Conservation (phyloP, 2,329 filamentous ascomycete species). For the Aureobasidium melanogenum region DNA sequence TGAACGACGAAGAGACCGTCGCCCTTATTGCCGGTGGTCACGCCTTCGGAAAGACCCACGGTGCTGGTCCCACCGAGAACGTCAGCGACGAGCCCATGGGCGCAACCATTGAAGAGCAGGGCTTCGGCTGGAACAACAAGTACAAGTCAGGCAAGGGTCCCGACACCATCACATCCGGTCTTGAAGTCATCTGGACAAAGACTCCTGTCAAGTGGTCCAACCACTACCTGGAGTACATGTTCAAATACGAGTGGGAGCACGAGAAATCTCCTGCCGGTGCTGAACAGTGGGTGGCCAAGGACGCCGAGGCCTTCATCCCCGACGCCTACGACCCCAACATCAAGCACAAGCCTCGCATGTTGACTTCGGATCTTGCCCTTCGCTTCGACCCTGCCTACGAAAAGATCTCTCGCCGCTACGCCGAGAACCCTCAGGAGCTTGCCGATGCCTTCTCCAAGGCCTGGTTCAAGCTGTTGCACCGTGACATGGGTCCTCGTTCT, state of each 20-base stretch:
- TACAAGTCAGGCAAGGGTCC: slow-evolving; percentile 58
- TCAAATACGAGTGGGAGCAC: slow-evolving; percentile 70
- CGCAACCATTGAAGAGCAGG: slow-evolving; percentile 56
- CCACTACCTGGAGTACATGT: slow-evolving; percentile 65
- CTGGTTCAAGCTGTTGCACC: slow-evolving; percentile 79
- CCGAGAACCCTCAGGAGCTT: slow-evolving; percentile 59
- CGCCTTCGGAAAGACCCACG: slow-evolving; percentile 74
- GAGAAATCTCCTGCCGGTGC: slow-evolving; percentile 67
- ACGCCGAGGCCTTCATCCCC: slow-evolving; percentile 57
- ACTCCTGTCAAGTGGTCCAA: slow-evolving; percentile 70
- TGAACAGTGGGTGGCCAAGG: slow-evolving; percentile 69
- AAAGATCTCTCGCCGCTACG: slow-evolving; percentile 65
- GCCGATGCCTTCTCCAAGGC: slow-evolving; percentile 61
- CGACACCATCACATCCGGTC: slow-evolving; percentile 64
- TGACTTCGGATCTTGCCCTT: slow-evolving; percentile 66
- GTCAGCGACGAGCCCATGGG: slow-evolving; percentile 60
- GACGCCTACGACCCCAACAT: slow-evolving; percentile 60
- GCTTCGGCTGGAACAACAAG: slow-evolving; percentile 63
- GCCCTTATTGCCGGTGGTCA: slow-evolving; percentile 72
- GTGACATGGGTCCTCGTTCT: slow-evolving; percentile 63
- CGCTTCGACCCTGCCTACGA: slow-evolving; percentile 64
- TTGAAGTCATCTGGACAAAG: slow-evolving; percentile 73
- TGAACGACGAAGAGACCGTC: slow-evolving; percentile 76
- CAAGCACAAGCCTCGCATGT: slow-evolving; percentile 68
- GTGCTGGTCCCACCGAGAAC: slow-evolving; percentile 55